Evolutionary conservation across 169 alveolate genomes (phyloP).

Genomic region (Cryptosporidium sp.): DNA sequence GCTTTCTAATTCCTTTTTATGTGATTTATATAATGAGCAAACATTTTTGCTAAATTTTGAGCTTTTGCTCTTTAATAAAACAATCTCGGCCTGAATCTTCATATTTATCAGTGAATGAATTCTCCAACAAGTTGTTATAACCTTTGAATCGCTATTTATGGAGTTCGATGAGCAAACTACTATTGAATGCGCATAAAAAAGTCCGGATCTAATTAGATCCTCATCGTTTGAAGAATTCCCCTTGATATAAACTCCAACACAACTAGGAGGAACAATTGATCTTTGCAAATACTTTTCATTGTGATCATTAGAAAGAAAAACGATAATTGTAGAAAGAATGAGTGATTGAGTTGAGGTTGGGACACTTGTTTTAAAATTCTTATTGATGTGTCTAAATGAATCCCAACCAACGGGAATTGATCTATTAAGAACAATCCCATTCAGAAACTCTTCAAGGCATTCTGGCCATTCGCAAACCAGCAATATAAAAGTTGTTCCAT

Average conservation of each 20-base stretch:
- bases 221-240: slow-evolving; percentile 67
- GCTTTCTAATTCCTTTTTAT: not conserved
- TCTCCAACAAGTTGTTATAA: slow-evolving; percentile 67
- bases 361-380: slow-evolving; percentile 17
- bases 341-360: slow-evolving; percentile 60
- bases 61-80: slow-evolving; percentile 19
- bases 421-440: slow-evolving; percentile 55
- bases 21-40: not conserved
- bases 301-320: slow-evolving; percentile 34
- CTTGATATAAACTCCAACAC: slow-evolving; percentile 39
- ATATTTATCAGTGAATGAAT: slow-evolving; percentile 53
- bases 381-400: slow-evolving; percentile 24
- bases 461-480: slow-evolving; percentile 76
- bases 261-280: slow-evolving; percentile 67
- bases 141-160: slow-evolving; percentile 53
- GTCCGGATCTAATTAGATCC: slow-evolving; percentile 64
- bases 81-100: slow-evolving; percentile 70
- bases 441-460: slow-evolving; percentile 50
- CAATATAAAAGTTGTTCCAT: slow-evolving; percentile 69
- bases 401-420: slow-evolving; percentile 76
- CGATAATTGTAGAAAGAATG: slow-evolving; percentile 54
- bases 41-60: slow-evolving; percentile 1
- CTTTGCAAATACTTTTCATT: slow-evolving; percentile 44
- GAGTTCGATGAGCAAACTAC: slow-evolving; percentile 69
- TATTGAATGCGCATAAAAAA: slow-evolving; percentile 69